phyloP scores from a whole-genome alignment of 192 early-diverging fungal species.

The Gryganskiella cystojenkinii region DNA sequence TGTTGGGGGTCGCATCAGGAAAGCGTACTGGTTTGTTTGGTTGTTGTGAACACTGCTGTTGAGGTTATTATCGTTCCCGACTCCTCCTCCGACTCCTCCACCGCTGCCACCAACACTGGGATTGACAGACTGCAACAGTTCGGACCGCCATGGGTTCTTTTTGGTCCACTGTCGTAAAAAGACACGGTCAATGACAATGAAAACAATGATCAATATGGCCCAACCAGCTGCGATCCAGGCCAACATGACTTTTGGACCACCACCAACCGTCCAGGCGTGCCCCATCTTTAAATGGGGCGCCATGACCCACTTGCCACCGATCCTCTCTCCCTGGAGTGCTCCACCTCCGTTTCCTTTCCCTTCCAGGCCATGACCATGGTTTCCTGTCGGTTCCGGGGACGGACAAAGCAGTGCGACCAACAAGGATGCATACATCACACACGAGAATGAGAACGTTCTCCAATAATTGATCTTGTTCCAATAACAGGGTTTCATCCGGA shows the following conservation, averaged over 20 bases:
- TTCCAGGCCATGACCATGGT: slow-evolving; percentile 47
- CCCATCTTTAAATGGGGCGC: slow-evolving; percentile 32
- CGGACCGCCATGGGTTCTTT: background rate
- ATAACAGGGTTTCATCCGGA: slow-evolving; percentile 77
- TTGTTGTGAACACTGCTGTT: background rate
- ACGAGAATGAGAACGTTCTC: slow-evolving; percentile 71
- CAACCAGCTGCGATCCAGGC: slow-evolving; percentile 68
- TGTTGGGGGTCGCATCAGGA: background rate
- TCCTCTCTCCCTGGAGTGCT: slow-evolving; percentile 51
- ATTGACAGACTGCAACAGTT: background rate
- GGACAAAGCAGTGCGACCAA: slow-evolving; percentile 75
- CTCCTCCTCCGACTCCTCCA: background rate
- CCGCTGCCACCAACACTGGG: background rate
- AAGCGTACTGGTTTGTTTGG: background rate
- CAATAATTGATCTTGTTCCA: slow-evolving; percentile 81
- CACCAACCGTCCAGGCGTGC: slow-evolving; percentile 25
- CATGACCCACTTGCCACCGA: slow-evolving; percentile 46
- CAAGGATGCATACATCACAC: slow-evolving; percentile 75
- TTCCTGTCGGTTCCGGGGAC: slow-evolving; percentile 1
- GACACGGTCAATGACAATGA: slow-evolving; percentile 46
- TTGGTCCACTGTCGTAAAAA: slow-evolving; percentile 36
- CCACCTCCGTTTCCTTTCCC: too few species aligned
- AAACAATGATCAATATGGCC: slow-evolving; percentile 66
- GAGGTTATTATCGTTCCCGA: background rate
- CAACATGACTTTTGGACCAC: slow-evolving; percentile 53